Evolutionary conservation across 83 land plant genomes (phyloP).

Genomic region (Picea engelmannii): DNA sequence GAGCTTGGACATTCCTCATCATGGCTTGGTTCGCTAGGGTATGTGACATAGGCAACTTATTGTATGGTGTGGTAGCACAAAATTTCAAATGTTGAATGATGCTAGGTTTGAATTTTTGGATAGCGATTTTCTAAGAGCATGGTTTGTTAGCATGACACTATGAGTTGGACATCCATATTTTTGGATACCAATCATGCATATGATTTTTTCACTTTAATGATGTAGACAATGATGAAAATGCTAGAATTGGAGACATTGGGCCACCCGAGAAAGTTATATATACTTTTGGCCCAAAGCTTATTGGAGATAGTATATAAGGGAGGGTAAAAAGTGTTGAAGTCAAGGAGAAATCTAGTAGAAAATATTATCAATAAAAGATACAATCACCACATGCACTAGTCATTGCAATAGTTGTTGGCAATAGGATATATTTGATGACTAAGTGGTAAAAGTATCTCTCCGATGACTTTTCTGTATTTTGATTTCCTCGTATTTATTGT

Average conservation of each 20-base stretch:
- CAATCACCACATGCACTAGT: slow-evolving; percentile 88
- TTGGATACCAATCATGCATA: background rate
- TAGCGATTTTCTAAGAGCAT: background rate
- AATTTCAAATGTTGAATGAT: background rate
- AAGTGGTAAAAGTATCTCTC: slow-evolving; percentile 47
- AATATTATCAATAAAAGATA: slow-evolving; percentile 85
- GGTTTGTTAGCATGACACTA: background rate
- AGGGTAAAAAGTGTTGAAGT: slow-evolving; percentile 73
- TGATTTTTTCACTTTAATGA: background rate
- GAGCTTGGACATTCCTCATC: too few relatives aligned
- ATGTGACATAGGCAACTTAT: too few relatives aligned
- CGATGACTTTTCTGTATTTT: background rate
- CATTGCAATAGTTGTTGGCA: slow-evolving; percentile 95
- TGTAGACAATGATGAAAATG: slow-evolving; percentile 29
- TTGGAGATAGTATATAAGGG: slow-evolving; percentile 93
- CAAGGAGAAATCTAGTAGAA: slow-evolving; percentile 64
- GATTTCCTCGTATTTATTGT: background rate
- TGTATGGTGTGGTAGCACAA: too few relatives aligned
- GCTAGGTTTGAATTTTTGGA: background rate
- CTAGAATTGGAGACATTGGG: slow-evolving; percentile 80
- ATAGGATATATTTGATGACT: slow-evolving; percentile 90
- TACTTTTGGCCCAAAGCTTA: slow-evolving; percentile 97
- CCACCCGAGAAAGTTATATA: slow-evolving; percentile 87
- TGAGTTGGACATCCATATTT: background rate
- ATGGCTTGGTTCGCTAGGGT: too few relatives aligned